These are phyloP conservation scores for Laguncularia racemosa DNA, from an alignment of 345 rosid species.

Conservation along the genomic window DNA sequence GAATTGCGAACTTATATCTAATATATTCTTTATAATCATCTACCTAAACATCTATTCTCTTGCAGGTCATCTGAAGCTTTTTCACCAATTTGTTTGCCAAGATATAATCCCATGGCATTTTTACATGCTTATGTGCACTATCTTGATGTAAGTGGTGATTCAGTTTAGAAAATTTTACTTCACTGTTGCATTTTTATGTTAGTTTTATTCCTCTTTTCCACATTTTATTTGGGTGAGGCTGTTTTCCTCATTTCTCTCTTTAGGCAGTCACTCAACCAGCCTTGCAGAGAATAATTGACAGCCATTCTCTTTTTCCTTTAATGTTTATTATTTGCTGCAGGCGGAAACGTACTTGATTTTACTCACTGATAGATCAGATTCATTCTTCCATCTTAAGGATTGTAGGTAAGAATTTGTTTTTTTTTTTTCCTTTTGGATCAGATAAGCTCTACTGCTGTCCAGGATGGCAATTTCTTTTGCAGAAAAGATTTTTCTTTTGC, in stretches of 20 bases:
- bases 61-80: slow-evolving; percentile 96
- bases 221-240: too few species aligned
- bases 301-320: too few species aligned
- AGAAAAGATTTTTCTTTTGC: too few species aligned
- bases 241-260: too few species aligned
- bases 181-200: slow-evolving; percentile 1
- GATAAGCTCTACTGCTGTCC: neutral
- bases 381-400: slow-evolving; percentile 95
- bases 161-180: slow-evolving; percentile 5
- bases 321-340: slow-evolving; percentile 28
- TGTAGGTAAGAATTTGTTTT: slow-evolving; percentile 69
- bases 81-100: slow-evolving; percentile 96
- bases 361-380: slow-evolving; percentile 91
- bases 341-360: slow-evolving; percentile 82
- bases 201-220: too few species aligned
- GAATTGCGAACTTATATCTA: too few species aligned
- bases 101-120: slow-evolving; percentile 95
- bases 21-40: too few species aligned
- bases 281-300: too few species aligned
- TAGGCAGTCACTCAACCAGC: too few species aligned
- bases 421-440: neutral
- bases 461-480: too few species aligned
- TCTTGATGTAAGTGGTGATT: slow-evolving; percentile 73
- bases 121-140: slow-evolving; percentile 90
- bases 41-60: slow-evolving; percentile 1